Evolutionary conservation across 23 red algal genomes (phyloP), one percentile per base, ranked within the genome.

Genomic region (Agarophyton chilense): DNA sequence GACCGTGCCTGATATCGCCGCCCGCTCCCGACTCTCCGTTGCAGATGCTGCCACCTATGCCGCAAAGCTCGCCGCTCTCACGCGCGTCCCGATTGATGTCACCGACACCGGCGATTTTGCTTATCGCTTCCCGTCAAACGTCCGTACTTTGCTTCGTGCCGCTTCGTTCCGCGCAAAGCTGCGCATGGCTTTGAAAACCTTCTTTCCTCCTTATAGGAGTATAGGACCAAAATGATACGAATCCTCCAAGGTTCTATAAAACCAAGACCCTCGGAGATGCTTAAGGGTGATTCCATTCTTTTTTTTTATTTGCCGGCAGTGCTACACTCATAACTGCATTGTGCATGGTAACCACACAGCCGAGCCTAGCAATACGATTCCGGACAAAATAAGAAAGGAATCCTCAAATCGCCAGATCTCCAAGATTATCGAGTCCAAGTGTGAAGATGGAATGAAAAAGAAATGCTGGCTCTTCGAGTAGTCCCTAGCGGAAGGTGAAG

Each of bases 1-100:
- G 43, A 95, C 92, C 61, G 93, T 94, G 14, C 77, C 93, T 16
- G 96, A 98, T 51, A 89, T 98, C 55, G 93, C 96, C 29, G 84
- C 94, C 21, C 52, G 58, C 41, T 57, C 89, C 36, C 93, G 93
- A 3, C 44, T 95, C 4, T 72, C 64, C 25, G 55, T 98, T 21
- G 42, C 62, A 4, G 73, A 57, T 39, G 75, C 88, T 19, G 51
- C 84, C 50, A 65, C 76, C 1, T 68, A 88, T 13, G 82, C 94
- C 43, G 64, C 92, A 26, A 72, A 67, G 46, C 84, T 98, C n/a
- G 93, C 96, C 18, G 57, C 61, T 32, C 50, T 95, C n/a, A 90
- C 82, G 11, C 42, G 82, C 47, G 81, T 81, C 12, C 60, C 88
- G 24, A 79, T 98, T 47, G 96, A 98, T 40, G 93, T 98, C 34